A percentile compares a stretch with the other conserved stretches of the same genome.
phyloP scores from a whole-genome alignment of 2,329 filamentous ascomycete genomes.

The Trichophyton verrucosum region DNA sequence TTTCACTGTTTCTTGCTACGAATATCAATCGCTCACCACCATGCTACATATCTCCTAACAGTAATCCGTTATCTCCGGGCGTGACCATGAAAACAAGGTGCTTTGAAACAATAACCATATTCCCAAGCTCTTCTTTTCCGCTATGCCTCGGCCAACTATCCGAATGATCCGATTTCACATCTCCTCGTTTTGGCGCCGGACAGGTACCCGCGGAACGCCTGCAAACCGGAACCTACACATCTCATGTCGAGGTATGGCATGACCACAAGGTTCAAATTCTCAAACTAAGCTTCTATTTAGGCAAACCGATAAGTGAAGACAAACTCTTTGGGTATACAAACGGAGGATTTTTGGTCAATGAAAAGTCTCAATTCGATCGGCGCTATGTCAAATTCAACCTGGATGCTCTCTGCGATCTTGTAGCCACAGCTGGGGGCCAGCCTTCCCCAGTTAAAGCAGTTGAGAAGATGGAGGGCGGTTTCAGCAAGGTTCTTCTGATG shows the following conservation, averaged over 20 bases:
- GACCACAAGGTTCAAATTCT: background rate
- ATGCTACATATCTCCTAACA: too few relatives aligned
- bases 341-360: slow-evolving; percentile 19
- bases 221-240: background rate
- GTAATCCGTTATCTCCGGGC: too few relatives aligned
- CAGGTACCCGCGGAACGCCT: background rate
- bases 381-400: slow-evolving; percentile 19
- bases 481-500: slow-evolving; percentile 24
- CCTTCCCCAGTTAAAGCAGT: slow-evolving; percentile 12
- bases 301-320: slow-evolving; percentile 14
- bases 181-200: background rate
- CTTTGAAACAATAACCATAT: too few relatives aligned
- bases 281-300: slow-evolving; percentile 8
- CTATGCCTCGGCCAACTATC: too few relatives aligned
- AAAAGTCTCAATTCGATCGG: slow-evolving; percentile 16
- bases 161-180: background rate
- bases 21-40: too few relatives aligned
- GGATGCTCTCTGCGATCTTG: slow-evolving; percentile 16
- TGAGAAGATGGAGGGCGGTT: slow-evolving; percentile 22
- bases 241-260: background rate
- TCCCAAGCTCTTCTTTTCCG: too few relatives aligned
- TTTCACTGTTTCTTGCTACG: too few relatives aligned
- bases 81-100: too few relatives aligned
- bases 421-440: slow-evolving; percentile 9
- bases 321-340: slow-evolving; percentile 21